Percentiles rank a stretch among this genome's conserved stretches.
Evolutionary conservation across 768 basidiomycete species (phyloP).

Genomic region (Austroboletus eburneus): DNA sequence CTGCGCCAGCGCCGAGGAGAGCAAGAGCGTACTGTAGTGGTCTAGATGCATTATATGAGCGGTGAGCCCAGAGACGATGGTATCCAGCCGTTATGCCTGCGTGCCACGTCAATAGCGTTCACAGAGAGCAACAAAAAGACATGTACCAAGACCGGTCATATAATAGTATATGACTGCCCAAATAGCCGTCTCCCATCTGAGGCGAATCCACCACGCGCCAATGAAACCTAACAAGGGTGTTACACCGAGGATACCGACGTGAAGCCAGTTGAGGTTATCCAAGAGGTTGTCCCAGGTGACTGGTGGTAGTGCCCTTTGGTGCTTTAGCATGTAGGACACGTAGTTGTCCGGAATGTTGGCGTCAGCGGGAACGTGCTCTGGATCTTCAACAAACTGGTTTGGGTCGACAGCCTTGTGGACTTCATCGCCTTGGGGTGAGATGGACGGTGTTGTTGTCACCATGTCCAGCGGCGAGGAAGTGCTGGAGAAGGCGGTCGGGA

Average conservation of each 20-base stretch:
- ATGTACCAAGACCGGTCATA: conserved; percentile 76
- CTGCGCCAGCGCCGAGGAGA: conserved; percentile 83
- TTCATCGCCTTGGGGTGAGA: too few relatives aligned
- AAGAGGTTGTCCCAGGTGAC: conserved; percentile 51
- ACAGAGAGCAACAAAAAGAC: conserved; percentile 33
- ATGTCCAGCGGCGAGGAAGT: too few relatives aligned
- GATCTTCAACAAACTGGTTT: conserved; percentile 21
- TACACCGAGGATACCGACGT: conserved; percentile 64
- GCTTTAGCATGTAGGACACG: conserved; percentile 69
- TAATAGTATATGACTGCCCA: conserved; percentile 69
- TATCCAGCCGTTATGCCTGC: conserved; percentile 89
- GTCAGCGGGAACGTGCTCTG: conserved; percentile 40
- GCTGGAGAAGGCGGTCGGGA: too few relatives aligned
- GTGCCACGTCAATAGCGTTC: conserved; percentile 22
- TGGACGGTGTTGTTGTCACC: too few relatives aligned
- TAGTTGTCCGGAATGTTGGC: conserved; percentile 78
- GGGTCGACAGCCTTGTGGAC: too few relatives aligned
- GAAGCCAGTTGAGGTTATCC: conserved; percentile 74
- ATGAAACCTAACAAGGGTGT: conserved; percentile 71
- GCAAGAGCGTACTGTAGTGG: conserved; percentile 86
- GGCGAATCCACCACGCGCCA: conserved; percentile 62
- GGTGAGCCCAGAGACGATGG: conserved; percentile 96
- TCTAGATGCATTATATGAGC: conserved; percentile 87
- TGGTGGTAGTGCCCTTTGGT: conserved; percentile 66
- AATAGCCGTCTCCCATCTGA: conserved; percentile 72